Conservation (phyloP, 192 early-diverging fungal species). For the Rhizophagus sp. region DNA sequence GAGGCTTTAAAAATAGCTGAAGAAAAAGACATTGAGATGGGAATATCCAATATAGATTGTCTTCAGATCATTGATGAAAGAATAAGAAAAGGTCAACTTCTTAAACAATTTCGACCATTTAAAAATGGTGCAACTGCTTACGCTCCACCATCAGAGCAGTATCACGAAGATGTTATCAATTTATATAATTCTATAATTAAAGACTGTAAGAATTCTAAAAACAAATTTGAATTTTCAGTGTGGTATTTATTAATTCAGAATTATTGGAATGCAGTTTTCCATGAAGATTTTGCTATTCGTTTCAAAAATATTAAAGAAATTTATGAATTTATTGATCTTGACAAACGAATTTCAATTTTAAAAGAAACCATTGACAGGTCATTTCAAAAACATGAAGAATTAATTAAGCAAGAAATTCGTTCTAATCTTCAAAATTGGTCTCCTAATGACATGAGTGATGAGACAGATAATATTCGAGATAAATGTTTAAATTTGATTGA, state of each 20-base stretch:
- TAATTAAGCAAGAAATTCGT: not conserved
- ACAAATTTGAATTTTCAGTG: constrained; percentile 1
- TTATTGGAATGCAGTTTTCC: constrained; percentile 22
- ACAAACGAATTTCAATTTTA: constrained; percentile 14
- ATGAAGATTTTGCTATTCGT: constrained; percentile 14
- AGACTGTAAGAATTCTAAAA: constrained; percentile 20
- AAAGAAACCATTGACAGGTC: constrained; percentile 23
- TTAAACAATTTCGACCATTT: constrained; percentile 28
- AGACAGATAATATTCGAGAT: not conserved
- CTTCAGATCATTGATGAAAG: constrained; percentile 8
- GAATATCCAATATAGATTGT: not conserved
- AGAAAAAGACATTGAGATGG: not conserved
- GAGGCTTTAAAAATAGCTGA: not conserved
- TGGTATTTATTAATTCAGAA: constrained; percentile 20
- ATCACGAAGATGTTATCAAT: constrained; percentile 27
- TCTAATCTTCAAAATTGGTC: not conserved
- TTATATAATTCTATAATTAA: constrained; percentile 20
- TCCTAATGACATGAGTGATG: not conserved
- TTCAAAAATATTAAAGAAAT: constrained; percentile 29
- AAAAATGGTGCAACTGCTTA: constrained; percentile 28
- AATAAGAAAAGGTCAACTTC: constrained; percentile 23
- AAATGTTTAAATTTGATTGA: not conserved
- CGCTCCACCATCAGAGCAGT: constrained; percentile 26
- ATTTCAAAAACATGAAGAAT: constrained; percentile 16
- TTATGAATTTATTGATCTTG: constrained; percentile 25